Evolutionary conservation across 805 yeast species (phyloP).

Genomic region (Cyberlindnera japonica): DNA sequence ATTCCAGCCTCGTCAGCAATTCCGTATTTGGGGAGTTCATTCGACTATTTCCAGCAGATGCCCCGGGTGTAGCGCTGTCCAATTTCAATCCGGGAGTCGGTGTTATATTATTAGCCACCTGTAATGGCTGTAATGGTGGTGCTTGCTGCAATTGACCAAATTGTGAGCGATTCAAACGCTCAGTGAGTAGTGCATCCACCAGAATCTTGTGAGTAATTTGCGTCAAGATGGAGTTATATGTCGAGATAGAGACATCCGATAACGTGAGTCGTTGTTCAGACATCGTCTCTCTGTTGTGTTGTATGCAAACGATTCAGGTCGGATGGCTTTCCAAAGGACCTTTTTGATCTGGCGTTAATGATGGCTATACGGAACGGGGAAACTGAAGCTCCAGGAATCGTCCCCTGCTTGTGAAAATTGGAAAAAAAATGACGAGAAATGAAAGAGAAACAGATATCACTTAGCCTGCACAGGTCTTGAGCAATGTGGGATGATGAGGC

Average conservation of each 20-base stretch:
- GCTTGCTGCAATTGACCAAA: conserved; percentile 15
- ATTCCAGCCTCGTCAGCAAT: conserved; percentile 17
- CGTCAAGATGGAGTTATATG: conserved; percentile 7
- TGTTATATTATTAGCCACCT: not conserved
- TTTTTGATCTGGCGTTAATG: too few species aligned
- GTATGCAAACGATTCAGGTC: too few species aligned
- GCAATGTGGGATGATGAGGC: too few species aligned
- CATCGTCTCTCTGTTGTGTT: too few species aligned
- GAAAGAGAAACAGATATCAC: too few species aligned
- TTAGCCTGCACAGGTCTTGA: too few species aligned
- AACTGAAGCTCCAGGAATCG: too few species aligned
- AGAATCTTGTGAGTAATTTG: conserved; percentile 15
- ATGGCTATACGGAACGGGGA: too few species aligned
- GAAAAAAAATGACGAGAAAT: too few species aligned
- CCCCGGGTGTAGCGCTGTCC: conserved; percentile 10
- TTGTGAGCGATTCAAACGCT: conserved; percentile 11
- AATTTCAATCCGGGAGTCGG: conserved; percentile 6
- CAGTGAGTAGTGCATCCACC: conserved; percentile 13
- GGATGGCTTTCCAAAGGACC: too few species aligned
- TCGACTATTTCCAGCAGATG: conserved; percentile 11
- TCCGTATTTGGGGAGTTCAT: conserved; percentile 21
- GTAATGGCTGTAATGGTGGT: conserved; percentile 9
- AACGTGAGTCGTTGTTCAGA: conserved; percentile 6
- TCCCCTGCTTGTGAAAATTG: too few species aligned
- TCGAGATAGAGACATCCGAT: conserved; percentile 5